Conservation (phyloP, 2,329 filamentous ascomycete genomes). For the Zalaria sp. region DNA sequence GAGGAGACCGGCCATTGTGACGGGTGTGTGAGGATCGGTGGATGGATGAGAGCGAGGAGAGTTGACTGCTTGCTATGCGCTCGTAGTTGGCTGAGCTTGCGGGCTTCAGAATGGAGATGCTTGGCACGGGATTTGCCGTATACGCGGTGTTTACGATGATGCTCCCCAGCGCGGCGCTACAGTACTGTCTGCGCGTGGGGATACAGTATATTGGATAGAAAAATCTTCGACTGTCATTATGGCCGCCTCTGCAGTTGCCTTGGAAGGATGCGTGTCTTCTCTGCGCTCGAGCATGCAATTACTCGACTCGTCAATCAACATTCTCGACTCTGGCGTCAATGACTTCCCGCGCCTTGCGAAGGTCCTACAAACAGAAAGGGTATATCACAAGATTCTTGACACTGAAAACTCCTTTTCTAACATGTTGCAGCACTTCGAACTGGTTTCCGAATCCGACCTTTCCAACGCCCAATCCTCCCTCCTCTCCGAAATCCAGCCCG, state of each 20-base stretch:
- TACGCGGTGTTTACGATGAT: too few species aligned
- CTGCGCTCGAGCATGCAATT: conserved; percentile 46
- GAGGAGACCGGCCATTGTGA: conserved; percentile 28
- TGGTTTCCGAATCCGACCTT: conserved; percentile 74
- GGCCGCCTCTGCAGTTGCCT: conserved; percentile 18
- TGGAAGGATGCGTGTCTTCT: conserved; percentile 46
- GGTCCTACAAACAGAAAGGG: conserved; percentile 48
- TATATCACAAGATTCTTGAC: conserved; percentile 19
- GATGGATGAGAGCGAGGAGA: conserved; percentile 5
- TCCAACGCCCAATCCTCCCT: conserved; percentile 71
- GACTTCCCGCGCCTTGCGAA: conserved; percentile 50
- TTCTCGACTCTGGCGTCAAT: conserved; percentile 46
- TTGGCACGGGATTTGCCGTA: background rate
- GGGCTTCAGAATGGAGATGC: conserved; percentile 1
- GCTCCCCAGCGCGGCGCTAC: too few species aligned
- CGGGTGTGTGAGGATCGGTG: conserved; percentile 5
- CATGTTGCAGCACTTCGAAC: conserved; percentile 64
- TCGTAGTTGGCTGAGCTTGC: background rate
- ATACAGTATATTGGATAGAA: too few species aligned
- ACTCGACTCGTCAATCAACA: conserved; percentile 48
- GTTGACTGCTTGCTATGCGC: background rate
- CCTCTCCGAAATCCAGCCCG: conserved; percentile 79
- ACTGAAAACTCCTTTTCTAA: background rate
- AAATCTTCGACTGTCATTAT: too few species aligned
- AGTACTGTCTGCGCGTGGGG: too few species aligned